Percentiles rank a stretch among this genome's conserved stretches.
Conservation (phyloP, 805 yeast genomes). For the Ogataea polymorpha region DNA sequence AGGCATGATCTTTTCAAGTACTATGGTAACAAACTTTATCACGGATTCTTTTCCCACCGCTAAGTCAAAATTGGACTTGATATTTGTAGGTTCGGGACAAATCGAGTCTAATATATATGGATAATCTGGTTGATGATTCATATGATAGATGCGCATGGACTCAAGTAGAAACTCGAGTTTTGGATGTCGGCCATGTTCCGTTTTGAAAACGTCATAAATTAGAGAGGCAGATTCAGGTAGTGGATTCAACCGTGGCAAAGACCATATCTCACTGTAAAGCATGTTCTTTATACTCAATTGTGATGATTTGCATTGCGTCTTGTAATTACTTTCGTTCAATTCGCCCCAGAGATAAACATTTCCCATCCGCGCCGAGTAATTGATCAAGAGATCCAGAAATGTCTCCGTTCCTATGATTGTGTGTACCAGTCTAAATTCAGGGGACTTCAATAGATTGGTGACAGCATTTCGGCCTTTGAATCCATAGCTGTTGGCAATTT, state of each 20-base stretch:
- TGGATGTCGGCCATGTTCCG: conserved; percentile 20
- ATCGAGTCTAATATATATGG: conserved; percentile 35
- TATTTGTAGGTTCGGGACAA: conserved; percentile 22
- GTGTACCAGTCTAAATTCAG: conserved; percentile 43
- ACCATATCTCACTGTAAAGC: conserved; percentile 26
- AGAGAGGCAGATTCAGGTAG: conserved; percentile 16
- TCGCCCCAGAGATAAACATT: conserved; percentile 25
- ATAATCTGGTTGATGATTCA: conserved; percentile 30
- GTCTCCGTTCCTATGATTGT: conserved; percentile 35
- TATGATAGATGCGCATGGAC: conserved; percentile 34
- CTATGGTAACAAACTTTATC: conserved; percentile 38
- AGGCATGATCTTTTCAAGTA: conserved; percentile 52
- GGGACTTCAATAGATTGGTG: conserved; percentile 39
- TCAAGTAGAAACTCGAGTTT: conserved; percentile 21
- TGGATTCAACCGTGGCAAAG: conserved; percentile 20
- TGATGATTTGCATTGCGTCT: neutral
- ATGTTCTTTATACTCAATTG: conserved; percentile 21
- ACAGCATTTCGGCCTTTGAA: conserved; percentile 37
- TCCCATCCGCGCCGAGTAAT: conserved; percentile 29
- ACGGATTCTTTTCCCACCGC: conserved; percentile 37
- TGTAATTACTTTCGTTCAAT: conserved; percentile 3
- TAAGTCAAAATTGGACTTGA: conserved; percentile 30
- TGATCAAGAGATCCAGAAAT: conserved; percentile 41
- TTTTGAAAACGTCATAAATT: conserved; percentile 2
- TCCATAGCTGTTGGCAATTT: conserved; percentile 30